These are phyloP conservation scores for Amauroascus verrucosus DNA, from an alignment of 2,329 filamentous ascomycete genomes.

Conservation along the genomic window DNA sequence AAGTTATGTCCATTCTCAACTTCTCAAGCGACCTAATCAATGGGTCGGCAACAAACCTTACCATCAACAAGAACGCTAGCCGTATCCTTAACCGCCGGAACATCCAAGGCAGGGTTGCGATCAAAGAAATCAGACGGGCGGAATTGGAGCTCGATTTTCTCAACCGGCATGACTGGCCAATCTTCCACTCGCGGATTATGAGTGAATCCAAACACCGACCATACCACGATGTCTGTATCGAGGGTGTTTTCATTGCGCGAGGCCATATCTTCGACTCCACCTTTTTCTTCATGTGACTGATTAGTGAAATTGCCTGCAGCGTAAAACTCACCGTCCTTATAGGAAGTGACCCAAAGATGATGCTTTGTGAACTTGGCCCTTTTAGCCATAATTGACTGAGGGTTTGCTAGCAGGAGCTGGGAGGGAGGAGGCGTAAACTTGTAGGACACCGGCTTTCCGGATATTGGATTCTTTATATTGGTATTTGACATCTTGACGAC, in stretches of 20 bases:
- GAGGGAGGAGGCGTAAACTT: constrained; percentile 40
- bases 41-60: neutral
- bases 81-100: constrained; percentile 28
- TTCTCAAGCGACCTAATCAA: neutral
- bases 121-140: constrained; percentile 43
- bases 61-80: constrained; percentile 19
- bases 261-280: constrained; percentile 37
- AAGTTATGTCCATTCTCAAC: too few species aligned
- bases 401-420: constrained; percentile 41
- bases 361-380: constrained; percentile 43
- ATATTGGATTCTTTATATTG: constrained; percentile 34
- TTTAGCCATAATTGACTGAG: constrained; percentile 35
- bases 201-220: constrained; percentile 42
- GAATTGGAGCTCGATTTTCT: constrained; percentile 40
- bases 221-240: constrained; percentile 42
- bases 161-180: constrained; percentile 42
- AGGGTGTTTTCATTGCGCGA: constrained; percentile 34
- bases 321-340: constrained; percentile 42
- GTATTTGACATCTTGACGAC: constrained; percentile 43
- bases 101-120: constrained; percentile 41
- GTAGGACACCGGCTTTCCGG: constrained; percentile 38
- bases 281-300: constrained; percentile 36
- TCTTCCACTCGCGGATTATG: constrained; percentile 45
- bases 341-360: constrained; percentile 44
- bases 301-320: constrained; percentile 42